Evolutionary conservation across 331 rosid species (phyloP), one percentile per base, ranked within the genome.

Genomic region (Erythrophleum ivorense): DNA sequence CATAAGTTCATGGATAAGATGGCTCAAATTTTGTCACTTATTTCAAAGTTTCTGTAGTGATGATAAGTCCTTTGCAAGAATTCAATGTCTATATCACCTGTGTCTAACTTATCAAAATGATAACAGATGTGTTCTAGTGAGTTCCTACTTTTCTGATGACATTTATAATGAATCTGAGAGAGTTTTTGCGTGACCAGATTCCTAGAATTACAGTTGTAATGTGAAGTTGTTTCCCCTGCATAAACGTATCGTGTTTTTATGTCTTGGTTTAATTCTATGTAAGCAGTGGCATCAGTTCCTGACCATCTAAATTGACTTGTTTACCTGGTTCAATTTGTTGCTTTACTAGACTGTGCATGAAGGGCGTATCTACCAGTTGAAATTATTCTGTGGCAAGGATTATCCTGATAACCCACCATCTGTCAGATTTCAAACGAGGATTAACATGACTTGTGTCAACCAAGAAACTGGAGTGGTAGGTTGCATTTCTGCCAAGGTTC

Each of bases 391-490:
- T 58, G 85, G 81, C 53, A 83, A 86, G 81, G 87, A 86, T 83
- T 86, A 86, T 84, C 89, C 89, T 21, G 89, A 86, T 14, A 83
- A 76, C 69, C 87, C 87, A 53, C 86, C 89, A 12, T 79, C 84
- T 57, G 89, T 86, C 66, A 86, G 84, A 21, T 86, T 86, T 80
- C 89, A 83, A 76, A 75, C 89, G 31, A 77, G 87, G 72, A 54
- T 86, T 71, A 83, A 86, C 79, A 82, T 79, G 86, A 76, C 85
- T 76, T 86, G 86, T 29, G 87, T 86, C 49, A 86, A 80, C 84
- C 89, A 83, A 46, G 89, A 83, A 83, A 86, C 85, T 70, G 87
- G 86, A 80, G 87, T 65, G 86, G 89, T 86, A 86, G 62, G 89
- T 80, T 29, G 52, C 74, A 10, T 36, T 18, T 34, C 73, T 53